Base-by-base conservation (phyloP, 805 yeast genomes). In the Hanseniaspora occidentalis region DNA sequence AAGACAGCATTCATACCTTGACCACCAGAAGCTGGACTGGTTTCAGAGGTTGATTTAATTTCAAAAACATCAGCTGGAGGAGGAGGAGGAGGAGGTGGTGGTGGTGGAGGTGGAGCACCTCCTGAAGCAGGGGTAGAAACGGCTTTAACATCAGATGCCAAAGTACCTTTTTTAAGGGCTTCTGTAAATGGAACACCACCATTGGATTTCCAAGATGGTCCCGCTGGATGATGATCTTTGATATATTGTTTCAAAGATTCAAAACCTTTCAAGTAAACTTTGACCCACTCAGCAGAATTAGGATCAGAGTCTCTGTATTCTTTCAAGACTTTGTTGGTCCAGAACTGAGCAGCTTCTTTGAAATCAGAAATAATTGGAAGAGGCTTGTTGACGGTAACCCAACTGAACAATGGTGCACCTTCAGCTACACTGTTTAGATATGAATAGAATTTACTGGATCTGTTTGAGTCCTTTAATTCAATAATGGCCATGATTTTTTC, bases 1-100 rank as follows among this genome's bases (percentile, higher is more conserved):
- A 92, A 92, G 11, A 92, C 95, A 2, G 97, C 97, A 49, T 69
- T 70, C 66, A 89, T 74, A 33, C 95, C 92, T 35, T 66, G 66
- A 18, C 37, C 10, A 8, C 51, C 50, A 39, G 54, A 41, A 45
- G 56, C 41, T 44, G 57, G 40, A 13, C 56, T 47, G 7, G 57
- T 38, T 1, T 56, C 39, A 5, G 56, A 39, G 10, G 47, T 51
- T 0, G 64, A 42, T 17, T 58, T 52, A 1, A 53, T 56, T 43
- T 72, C 76, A 53, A 76, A 83, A 27, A 81, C 66, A 42, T 77
- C 64, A 8, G 94, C 77, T 21, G 95, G 89, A 8, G 95, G 94
- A 2, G 94, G 84, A 1, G 92, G 89, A 3, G 95, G 94, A 2
- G 95, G 94, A 2, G 96, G 96, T 14, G 95, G 94, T 6, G 88